Percentiles rank a stretch among this genome's conserved stretches.
These are phyloP conservation scores for Galerina marginata DNA, from an alignment of 768 basidiomycete species.

Conservation along the genomic window DNA sequence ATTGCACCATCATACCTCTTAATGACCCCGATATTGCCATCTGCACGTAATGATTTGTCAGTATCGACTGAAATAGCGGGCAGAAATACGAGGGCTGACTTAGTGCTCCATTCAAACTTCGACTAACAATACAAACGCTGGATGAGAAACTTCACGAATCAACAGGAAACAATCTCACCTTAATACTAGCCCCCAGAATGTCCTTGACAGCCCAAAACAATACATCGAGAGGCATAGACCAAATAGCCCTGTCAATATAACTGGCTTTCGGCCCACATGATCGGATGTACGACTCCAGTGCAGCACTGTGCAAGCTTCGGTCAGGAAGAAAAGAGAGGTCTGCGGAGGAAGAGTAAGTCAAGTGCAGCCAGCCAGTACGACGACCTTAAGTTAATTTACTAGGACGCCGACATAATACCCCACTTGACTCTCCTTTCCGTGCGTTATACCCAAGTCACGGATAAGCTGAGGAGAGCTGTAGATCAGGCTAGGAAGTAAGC, in stretches of 20 bases:
- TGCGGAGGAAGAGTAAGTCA: conserved; percentile 28
- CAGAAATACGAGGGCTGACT: conserved; percentile 43
- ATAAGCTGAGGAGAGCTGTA: neutral
- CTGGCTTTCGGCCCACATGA: conserved; percentile 72
- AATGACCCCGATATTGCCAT: conserved; percentile 58
- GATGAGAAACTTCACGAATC: neutral
- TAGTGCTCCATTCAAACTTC: conserved; percentile 70
- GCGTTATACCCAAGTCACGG: conserved; percentile 57
- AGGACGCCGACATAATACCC: conserved; percentile 79
- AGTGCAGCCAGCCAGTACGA: neutral
- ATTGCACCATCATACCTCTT: conserved; percentile 48
- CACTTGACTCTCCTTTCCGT: conserved; percentile 72
- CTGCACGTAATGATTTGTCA: conserved; percentile 27
- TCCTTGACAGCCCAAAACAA: conserved; percentile 71
- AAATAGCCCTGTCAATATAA: conserved; percentile 66
- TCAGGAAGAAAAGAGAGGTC: conserved; percentile 79
- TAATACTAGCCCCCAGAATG: conserved; percentile 65
- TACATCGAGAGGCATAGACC: conserved; percentile 73
- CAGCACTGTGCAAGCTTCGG: conserved; percentile 71
- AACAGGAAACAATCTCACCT: conserved; percentile 35
- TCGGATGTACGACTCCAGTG: conserved; percentile 79
- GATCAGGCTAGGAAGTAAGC: neutral
- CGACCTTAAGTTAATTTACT: conserved; percentile 37
- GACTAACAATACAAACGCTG: conserved; percentile 40
- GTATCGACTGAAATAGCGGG: neutral